Conservation (phyloP, 495 filamentous ascomycete species). For the Aspergillus carlsbadensis region DNA sequence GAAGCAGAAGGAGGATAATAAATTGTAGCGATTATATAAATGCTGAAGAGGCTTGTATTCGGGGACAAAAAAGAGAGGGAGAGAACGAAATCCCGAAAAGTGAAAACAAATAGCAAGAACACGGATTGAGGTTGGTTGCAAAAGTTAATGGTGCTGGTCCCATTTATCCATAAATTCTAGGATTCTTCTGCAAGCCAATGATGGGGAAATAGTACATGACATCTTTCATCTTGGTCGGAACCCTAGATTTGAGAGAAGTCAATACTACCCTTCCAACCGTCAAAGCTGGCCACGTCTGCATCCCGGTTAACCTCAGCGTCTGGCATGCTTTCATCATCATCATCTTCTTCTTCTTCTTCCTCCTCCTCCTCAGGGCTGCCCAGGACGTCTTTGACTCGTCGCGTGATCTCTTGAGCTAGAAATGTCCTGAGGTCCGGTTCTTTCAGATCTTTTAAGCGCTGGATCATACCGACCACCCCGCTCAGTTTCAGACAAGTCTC, state of each 20-base stretch:
- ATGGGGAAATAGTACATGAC: neutral
- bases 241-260: slow-evolving; percentile 1
- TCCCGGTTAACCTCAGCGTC: neutral
- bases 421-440: neutral
- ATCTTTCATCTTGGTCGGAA: neutral
- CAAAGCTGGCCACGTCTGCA: neutral
- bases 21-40: too few relatives aligned
- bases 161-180: too few relatives aligned
- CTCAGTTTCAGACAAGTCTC: neutral
- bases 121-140: too few relatives aligned
- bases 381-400: neutral
- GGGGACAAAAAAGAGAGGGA: too few relatives aligned
- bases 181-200: too few relatives aligned
- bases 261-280: neutral
- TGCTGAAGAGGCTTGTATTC: too few relatives aligned
- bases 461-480: neutral
- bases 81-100: too few relatives aligned
- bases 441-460: neutral
- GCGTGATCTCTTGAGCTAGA: neutral
- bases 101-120: too few relatives aligned
- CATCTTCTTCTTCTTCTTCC: neutral
- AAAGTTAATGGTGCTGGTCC: too few relatives aligned
- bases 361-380: neutral
- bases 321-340: neutral
- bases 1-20: too few relatives aligned